Evolutionary conservation across 257 asterid species (phyloP).

Genomic region (Penstemon davidsonii): DNA sequence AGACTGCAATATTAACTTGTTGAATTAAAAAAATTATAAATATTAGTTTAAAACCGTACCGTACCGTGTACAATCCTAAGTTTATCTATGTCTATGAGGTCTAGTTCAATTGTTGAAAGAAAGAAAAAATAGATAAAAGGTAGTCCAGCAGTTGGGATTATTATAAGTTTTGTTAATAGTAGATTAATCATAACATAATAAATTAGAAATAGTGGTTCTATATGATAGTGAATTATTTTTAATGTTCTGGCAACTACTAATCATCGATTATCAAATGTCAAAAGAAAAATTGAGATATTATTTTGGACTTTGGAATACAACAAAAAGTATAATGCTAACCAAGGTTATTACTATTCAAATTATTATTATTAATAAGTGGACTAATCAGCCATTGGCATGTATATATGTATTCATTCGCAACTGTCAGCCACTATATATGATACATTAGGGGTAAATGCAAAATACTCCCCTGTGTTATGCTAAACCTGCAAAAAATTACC

Average conservation of each 20-base stretch:
- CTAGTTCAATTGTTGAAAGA: no score
- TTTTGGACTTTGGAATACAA: conserved; percentile 15
- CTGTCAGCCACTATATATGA: conserved; percentile 30
- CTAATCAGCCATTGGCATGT: conserved; percentile 13
- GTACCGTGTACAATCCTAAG: no score
- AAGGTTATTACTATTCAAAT: conserved; percentile 21
- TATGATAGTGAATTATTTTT: not conserved
- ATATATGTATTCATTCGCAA: conserved; percentile 26
- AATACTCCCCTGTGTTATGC: no score
- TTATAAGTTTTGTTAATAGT: not conserved
- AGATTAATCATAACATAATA: not conserved
- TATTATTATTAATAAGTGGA: conserved; percentile 21
- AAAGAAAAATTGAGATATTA: conserved; percentile 2
- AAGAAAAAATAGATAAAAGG: no score
- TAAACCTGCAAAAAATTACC: no score
- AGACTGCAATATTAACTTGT: no score
- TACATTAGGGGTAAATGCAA: no score
- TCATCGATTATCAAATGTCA: conserved; percentile 5
- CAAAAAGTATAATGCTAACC: conserved; percentile 21
- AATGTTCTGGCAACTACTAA: conserved; percentile 10
- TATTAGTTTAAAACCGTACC: no score
- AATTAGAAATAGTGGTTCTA: no score
- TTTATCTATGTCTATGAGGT: no score
- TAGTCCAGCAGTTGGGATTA: no score
- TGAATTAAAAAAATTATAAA: no score